A percentile compares a stretch with the other conserved stretches of the same genome.
Conservation (phyloP, 345 rosid genomes). For the Hirschfeldia incana region DNA sequence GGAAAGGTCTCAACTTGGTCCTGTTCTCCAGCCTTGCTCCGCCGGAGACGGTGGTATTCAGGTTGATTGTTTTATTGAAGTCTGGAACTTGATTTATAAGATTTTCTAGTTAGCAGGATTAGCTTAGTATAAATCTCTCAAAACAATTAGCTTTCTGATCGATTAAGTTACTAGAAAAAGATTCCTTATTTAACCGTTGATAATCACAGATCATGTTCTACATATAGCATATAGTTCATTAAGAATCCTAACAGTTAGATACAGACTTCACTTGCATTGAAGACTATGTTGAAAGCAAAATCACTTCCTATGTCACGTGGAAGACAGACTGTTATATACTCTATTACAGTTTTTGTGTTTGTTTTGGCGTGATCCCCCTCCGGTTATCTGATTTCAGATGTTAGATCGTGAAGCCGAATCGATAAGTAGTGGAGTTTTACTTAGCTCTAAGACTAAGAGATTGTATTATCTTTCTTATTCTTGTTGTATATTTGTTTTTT, state of each 20-base stretch:
- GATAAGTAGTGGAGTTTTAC: no score
- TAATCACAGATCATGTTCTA: not conserved
- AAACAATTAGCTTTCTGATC: not conserved
- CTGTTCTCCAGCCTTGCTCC: constrained; percentile 60
- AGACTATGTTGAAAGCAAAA: not conserved
- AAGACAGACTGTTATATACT: not conserved
- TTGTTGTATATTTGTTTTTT: not conserved
- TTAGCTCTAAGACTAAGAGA: not conserved
- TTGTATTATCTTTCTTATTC: not conserved
- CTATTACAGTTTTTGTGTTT: no score
- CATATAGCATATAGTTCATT: not conserved
- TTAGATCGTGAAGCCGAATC: no score
- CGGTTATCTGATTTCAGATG: no score
- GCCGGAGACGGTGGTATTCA: constrained; percentile 92
- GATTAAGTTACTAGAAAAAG: not conserved
- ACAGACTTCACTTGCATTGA: not conserved
- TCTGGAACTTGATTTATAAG: not conserved
- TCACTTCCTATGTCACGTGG: not conserved
- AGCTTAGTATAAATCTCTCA: not conserved
- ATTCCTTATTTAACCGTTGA: not conserved
- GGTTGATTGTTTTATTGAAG: constrained; percentile 43
- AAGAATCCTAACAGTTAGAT: not conserved
- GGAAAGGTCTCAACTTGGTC: constrained; percentile 65
- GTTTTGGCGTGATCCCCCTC: no score
- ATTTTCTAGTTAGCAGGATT: not conserved